These are phyloP conservation scores for Rhodotorula babjevae DNA, from an alignment of 768 basidiomycete genomes.

Conservation along the genomic window DNA sequence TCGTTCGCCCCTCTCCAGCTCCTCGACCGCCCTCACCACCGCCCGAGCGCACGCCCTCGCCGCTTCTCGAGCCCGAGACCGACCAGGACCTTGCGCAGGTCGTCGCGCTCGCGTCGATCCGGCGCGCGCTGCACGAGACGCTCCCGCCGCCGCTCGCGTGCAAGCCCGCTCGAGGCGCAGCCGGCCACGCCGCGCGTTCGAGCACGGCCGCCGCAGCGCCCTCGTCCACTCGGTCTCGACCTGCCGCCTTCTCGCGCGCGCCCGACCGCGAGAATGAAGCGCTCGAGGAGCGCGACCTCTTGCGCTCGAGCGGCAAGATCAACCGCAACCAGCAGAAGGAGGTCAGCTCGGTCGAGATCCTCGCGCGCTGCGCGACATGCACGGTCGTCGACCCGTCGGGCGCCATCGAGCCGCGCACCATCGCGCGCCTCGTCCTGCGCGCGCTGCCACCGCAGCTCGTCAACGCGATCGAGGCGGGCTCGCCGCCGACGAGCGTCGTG, in stretches of 20 bases:
- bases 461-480: neutral
- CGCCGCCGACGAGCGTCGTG: no score
- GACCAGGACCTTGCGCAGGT: neutral
- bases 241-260: neutral
- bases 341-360: neutral
- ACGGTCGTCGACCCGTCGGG: neutral
- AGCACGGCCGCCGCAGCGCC: neutral
- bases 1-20: no score
- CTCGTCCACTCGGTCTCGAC: fast-evolving
- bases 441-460: neutral
- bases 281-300: neutral
- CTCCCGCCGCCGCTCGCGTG: neutral
- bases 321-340: neutral
- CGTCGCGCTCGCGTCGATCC: neutral
- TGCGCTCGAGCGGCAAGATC: neutral
- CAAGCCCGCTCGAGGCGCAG: neutral
- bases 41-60: no score
- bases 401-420: neutral
- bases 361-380: neutral
- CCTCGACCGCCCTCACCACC: no score
- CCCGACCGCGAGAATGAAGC: neutral
- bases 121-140: neutral
- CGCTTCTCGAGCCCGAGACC: no score
- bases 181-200: neutral
- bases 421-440: neutral